These are phyloP conservation scores for Tylopilus sp. DNA, from an alignment of 768 basidiomycete genomes.

Conservation along the genomic window DNA sequence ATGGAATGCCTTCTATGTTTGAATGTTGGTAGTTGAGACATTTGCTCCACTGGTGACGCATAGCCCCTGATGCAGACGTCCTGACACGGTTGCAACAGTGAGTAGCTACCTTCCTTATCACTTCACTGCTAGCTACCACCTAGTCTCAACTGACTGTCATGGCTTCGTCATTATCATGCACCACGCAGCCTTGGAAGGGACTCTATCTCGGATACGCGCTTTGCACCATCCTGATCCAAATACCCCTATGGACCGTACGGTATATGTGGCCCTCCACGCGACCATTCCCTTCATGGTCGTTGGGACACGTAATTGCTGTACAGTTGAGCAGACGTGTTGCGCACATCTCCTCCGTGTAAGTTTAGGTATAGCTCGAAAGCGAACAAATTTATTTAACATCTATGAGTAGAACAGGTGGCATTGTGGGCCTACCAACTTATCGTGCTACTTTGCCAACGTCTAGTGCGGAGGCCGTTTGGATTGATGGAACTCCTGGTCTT, in stretches of 20 bases:
- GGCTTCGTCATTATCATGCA: slow-evolving; percentile 2
- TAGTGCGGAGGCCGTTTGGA: slow-evolving; percentile 28
- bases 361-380: not conserved
- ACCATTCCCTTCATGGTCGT: slow-evolving; percentile 45
- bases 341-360: slow-evolving; percentile 21
- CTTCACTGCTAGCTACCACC: not conserved
- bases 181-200: slow-evolving; percentile 45
- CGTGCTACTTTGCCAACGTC: slow-evolving; percentile 5
- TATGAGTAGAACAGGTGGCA: slow-evolving; percentile 7
- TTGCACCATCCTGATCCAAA: slow-evolving; percentile 38
- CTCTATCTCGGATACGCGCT: slow-evolving; percentile 46
- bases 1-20: not conserved
- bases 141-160: slow-evolving; percentile 2
- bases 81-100: not conserved
- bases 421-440: slow-evolving; percentile 7
- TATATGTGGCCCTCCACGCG: slow-evolving; percentile 35
- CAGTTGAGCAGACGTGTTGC: slow-evolving; percentile 31
- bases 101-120: not conserved
- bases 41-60: not conserved
- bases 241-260: slow-evolving; percentile 47
- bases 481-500: slow-evolving; percentile 31
- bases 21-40: not conserved
- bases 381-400: slow-evolving; percentile 1
- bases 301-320: slow-evolving; percentile 38
- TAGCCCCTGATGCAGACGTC: not conserved